Percentiles rank a stretch among this genome's conserved stretches.
Conservation (phyloP, 768 basidiomycete species). For the Hypsizygus marmoreus region DNA sequence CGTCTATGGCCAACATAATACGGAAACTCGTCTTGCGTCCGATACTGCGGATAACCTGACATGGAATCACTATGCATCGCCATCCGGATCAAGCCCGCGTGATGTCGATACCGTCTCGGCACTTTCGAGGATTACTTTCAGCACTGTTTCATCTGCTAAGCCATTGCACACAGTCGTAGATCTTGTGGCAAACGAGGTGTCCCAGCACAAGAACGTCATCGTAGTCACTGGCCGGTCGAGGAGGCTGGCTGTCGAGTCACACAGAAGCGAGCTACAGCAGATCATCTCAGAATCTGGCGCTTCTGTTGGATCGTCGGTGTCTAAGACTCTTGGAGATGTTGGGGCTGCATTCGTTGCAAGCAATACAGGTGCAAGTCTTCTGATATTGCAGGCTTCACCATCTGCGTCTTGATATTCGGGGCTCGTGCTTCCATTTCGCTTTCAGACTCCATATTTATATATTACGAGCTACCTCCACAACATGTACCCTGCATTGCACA, state of each 20-base stretch:
- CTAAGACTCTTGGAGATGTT: constrained; percentile 77
- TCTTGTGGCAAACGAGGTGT: constrained; percentile 33
- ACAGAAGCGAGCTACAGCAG: constrained; percentile 57
- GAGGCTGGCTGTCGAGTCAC: constrained; percentile 61
- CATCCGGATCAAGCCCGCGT: constrained; percentile 23
- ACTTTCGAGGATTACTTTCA: constrained; percentile 69
- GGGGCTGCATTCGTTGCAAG: constrained; percentile 67
- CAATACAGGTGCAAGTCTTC: constrained; percentile 48
- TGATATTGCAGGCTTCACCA: constrained; percentile 58
- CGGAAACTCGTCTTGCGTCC: constrained; percentile 69
- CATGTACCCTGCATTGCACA: too few species aligned
- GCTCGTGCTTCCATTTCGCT: too few species aligned
- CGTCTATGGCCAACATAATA: constrained; percentile 64
- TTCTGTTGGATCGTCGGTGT: constrained; percentile 53
- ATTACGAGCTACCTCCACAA: too few species aligned
- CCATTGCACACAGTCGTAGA: constrained; percentile 63
- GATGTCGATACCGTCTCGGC: constrained; percentile 37
- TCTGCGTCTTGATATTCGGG: too few species aligned
- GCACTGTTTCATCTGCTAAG: constrained; percentile 42
- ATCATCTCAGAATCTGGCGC: constrained; percentile 43
- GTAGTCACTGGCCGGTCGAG: constrained; percentile 76
- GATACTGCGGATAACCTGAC: constrained; percentile 80
- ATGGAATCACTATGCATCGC: constrained; percentile 65
- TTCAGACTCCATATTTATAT: too few species aligned
- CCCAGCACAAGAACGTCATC: constrained; percentile 50